Evolutionary conservation across 1,284 basidiomycete genomes (phyloP).

Genomic region (Cutaneotrichosporon sp.): DNA sequence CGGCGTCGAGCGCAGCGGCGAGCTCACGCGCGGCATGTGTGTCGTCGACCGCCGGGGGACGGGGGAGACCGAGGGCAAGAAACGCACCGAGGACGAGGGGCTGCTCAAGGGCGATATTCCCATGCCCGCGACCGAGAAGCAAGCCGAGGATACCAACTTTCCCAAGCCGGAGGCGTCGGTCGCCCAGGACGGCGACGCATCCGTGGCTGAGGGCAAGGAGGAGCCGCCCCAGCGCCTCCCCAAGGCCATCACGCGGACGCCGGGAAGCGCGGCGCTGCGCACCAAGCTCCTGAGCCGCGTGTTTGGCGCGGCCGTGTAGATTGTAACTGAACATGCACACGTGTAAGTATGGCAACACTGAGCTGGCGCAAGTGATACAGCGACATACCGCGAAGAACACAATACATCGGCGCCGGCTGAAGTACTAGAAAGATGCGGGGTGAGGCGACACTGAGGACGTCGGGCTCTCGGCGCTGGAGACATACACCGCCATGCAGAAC

Average conservation of each 20-base stretch:
- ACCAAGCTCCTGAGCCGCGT: slow-evolving; percentile 42
- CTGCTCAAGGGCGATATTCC: slow-evolving; percentile 11
- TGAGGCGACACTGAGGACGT: too few relatives aligned
- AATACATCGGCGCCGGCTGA: too few relatives aligned
- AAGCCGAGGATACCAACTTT: not conserved
- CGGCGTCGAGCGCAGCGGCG: slow-evolving; percentile 53
- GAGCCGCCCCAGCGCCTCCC: slow-evolving; percentile 31
- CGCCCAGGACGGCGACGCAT: not conserved
- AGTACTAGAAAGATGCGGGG: too few relatives aligned
- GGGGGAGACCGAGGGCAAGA: slow-evolving; percentile 31
- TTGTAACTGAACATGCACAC: not conserved
- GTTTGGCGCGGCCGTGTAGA: slow-evolving; percentile 35
- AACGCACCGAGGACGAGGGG: slow-evolving; percentile 37
- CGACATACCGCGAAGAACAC: too few relatives aligned
- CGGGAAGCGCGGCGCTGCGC: slow-evolving; percentile 43
- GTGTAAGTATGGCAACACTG: too few relatives aligned
- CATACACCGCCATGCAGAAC: too few relatives aligned
- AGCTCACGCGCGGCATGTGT: slow-evolving; percentile 56
- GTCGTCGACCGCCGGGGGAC: slow-evolving; percentile 53
- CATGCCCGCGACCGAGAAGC: not conserved
- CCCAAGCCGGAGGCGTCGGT: not conserved
- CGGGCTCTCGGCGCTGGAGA: too few relatives aligned
- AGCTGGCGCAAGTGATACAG: too few relatives aligned
- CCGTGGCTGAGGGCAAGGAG: not conserved
- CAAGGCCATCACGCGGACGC: slow-evolving; percentile 39